These are phyloP conservation scores for Peribolospora kevripleyi DNA, from an alignment of 768 basidiomycete species.

Conservation along the genomic window DNA sequence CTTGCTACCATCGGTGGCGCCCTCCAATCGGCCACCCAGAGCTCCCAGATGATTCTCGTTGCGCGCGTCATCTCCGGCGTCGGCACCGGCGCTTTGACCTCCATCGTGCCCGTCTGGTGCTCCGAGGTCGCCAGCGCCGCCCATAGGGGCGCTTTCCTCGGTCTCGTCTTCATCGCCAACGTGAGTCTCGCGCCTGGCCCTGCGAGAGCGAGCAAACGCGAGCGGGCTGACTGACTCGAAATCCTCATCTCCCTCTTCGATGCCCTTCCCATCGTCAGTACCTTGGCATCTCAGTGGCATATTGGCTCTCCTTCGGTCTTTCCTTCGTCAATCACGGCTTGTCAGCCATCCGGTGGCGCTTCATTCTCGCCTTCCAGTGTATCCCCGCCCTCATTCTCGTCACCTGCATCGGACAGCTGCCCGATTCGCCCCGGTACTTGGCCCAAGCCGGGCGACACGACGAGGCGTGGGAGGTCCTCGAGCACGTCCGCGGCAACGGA, in stretches of 20 bases:
- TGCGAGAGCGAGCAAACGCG: too few relatives aligned
- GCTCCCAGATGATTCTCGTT: constrained; percentile 9
- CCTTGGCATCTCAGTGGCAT: constrained; percentile 10
- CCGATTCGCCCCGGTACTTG: constrained; percentile 12
- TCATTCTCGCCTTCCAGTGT: constrained; percentile 12
- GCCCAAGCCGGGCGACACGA: constrained; percentile 7
- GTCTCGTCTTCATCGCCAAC: constrained; percentile 12
- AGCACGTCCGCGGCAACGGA: constrained; percentile 7
- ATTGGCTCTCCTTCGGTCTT: constrained; percentile 11
- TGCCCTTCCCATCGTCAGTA: too few relatives aligned
- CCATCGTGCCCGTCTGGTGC: constrained; percentile 11
- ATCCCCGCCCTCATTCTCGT: constrained; percentile 10
- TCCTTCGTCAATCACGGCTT: constrained; percentile 7
- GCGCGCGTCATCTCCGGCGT: constrained; percentile 12
- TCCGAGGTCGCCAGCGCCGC: constrained; percentile 6
- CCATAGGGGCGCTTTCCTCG: constrained; percentile 10
- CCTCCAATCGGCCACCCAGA: constrained; percentile 7
- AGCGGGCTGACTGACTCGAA: too few relatives aligned
- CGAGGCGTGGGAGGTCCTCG: constrained; percentile 8
- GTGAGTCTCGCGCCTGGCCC: not conserved
- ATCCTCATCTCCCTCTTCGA: too few relatives aligned
- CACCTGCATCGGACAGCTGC: constrained; percentile 7
- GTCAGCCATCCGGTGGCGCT: constrained; percentile 9
- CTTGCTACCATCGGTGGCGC: constrained; percentile 9
- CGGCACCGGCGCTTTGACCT: constrained; percentile 9